Percentiles rank a stretch among this genome's conserved stretches.
phyloP scores from a whole-genome alignment of 2,329 filamentous ascomycete genomes.

The Chaetothyriales sp. region DNA sequence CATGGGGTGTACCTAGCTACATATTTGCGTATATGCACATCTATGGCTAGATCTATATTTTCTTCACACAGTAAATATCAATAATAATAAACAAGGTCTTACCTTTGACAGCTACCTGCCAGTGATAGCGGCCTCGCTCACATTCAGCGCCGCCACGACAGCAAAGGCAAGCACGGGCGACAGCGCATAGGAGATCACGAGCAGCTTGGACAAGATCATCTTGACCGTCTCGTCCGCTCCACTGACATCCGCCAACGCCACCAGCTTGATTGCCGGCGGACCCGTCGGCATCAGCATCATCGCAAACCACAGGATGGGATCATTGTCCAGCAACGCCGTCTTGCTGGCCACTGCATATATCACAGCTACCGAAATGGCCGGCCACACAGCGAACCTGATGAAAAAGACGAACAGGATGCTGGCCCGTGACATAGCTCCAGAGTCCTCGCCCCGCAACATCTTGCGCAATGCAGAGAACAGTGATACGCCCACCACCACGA shows the following conservation, averaged over 20 bases:
- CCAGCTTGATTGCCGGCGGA: constrained; percentile 42
- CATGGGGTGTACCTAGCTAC: background rate
- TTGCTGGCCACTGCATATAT: constrained; percentile 43
- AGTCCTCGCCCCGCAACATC: constrained; percentile 31
- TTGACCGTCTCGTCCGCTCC: constrained; percentile 35
- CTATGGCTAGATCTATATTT: too few species aligned
- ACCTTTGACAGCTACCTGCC: background rate
- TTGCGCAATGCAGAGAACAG: constrained; percentile 41
- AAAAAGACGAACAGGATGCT: constrained; percentile 40
- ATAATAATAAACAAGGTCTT: background rate
- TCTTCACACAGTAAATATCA: background rate
- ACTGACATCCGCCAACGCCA: constrained; percentile 33
- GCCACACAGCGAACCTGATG: constrained; percentile 50
- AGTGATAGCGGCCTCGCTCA: background rate
- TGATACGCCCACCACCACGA: constrained; percentile 54
- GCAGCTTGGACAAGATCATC: constrained; percentile 40
- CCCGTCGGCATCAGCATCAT: constrained; percentile 49
- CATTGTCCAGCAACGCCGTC: constrained; percentile 38
- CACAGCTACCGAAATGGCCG: constrained; percentile 39
- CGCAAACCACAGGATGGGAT: constrained; percentile 54
- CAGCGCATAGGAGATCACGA: constrained; percentile 23
- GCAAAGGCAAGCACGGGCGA: constrained; percentile 12
- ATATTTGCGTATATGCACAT: background rate
- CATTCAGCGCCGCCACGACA: constrained; percentile 6
- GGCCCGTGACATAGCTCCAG: constrained; percentile 33